Percentiles rank a stretch among this genome's conserved stretches.
Conservation (phyloP, 2,329 filamentous ascomycete species). For the Didymella glomerata region DNA sequence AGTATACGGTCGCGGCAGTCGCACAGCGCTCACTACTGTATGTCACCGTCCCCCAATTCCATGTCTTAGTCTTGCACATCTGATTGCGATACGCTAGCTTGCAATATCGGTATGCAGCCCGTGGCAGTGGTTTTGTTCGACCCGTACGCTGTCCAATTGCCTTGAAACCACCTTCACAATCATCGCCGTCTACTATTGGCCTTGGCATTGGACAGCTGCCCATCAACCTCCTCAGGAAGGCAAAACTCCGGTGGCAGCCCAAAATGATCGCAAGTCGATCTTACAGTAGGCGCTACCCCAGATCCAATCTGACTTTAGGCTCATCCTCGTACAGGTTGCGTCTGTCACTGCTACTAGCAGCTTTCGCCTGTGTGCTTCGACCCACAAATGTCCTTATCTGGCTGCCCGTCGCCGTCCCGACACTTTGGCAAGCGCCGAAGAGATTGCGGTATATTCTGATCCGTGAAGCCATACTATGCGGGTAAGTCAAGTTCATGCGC, state of each 20-base stretch:
- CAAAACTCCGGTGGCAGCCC: slow-evolving; percentile 46
- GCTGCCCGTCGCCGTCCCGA: slow-evolving; percentile 69
- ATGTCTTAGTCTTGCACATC: slow-evolving; percentile 31
- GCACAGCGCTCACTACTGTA: slow-evolving; percentile 75
- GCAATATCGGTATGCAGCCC: slow-evolving; percentile 77
- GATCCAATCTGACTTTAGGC: slow-evolving; percentile 26
- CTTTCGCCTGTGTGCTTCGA: slow-evolving; percentile 81
- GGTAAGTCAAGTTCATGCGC: slow-evolving; percentile 45
- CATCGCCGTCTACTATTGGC: slow-evolving; percentile 82
- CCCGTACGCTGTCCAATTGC: slow-evolving; percentile 91
- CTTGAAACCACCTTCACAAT: slow-evolving; percentile 89
- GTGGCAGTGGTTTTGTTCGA: slow-evolving; percentile 97
- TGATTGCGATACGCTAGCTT: slow-evolving; percentile 61
- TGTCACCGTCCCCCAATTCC: slow-evolving; percentile 47
- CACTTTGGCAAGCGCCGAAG: slow-evolving; percentile 57
- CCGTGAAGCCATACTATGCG: slow-evolving; percentile 71
- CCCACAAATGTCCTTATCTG: slow-evolving; percentile 92
- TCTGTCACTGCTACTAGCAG: slow-evolving; percentile 76
- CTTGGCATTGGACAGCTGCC: slow-evolving; percentile 71
- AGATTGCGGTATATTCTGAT: slow-evolving; percentile 62
- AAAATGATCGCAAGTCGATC: slow-evolving; percentile 43
- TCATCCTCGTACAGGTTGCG: slow-evolving; percentile 47
- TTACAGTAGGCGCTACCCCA: slow-evolving; percentile 38
- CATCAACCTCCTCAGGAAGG: slow-evolving; percentile 27
- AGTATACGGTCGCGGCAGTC: slow-evolving; percentile 73